Percentiles rank a stretch among this genome's conserved stretches.
Evolutionary conservation across 139 green algal genomes (phyloP).

Genomic region (Trebouxia sp.): DNA sequence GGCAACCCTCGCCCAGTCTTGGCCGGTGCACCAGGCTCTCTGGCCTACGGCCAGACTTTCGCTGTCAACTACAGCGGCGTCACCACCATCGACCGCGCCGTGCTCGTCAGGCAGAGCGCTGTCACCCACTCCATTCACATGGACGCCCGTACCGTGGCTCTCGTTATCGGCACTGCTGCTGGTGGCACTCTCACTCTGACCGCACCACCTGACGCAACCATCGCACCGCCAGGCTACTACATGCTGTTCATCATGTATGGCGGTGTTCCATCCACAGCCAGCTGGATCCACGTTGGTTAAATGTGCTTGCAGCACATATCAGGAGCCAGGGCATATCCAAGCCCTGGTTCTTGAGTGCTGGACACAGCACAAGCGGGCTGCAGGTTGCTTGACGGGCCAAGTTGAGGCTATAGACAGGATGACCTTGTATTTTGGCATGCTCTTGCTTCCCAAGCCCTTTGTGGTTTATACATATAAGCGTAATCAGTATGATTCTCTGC

Average conservation of each 20-base stretch:
- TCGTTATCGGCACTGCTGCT: background rate
- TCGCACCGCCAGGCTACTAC: constrained; percentile 22
- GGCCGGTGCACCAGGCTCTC: background rate
- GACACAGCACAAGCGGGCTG: no score
- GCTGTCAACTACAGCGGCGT: background rate
- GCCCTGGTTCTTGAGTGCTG: no score
- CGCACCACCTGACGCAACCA: background rate
- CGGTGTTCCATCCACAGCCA: background rate
- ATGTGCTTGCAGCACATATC: no score
- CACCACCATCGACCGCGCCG: constrained; percentile 1
- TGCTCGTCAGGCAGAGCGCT: background rate
- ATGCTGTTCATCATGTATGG: constrained; percentile 13
- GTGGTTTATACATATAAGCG: no score
- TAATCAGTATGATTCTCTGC: no score
- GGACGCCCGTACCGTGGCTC: background rate
- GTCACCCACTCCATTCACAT: constrained; percentile 18
- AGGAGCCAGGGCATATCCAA: no score
- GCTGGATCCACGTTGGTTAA: background rate
- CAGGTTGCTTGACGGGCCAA: no score
- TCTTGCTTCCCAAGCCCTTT: no score
- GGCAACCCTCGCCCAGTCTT: background rate
- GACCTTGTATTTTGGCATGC: no score
- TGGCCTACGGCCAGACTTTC: background rate
- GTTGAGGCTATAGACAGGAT: no score
- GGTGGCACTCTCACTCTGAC: background rate